Base-by-base conservation (phyloP, 2,329 filamentous ascomycete species). In the Ceratocystis cubensis region DNA sequence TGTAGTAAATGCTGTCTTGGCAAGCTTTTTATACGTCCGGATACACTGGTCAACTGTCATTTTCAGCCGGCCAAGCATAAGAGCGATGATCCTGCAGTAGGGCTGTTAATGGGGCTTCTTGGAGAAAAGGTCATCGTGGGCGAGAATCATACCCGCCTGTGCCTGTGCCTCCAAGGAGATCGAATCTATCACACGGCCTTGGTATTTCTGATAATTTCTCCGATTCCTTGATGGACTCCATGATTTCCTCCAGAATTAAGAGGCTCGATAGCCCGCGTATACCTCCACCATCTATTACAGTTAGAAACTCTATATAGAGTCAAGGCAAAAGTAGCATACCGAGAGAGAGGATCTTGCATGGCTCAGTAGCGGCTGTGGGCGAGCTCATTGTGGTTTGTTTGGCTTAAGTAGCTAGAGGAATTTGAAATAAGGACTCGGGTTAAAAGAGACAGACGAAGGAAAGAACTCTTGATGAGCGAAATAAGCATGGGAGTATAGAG, bases 111-210 rank as follows among this genome's bases (percentile, higher is more conserved):
- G 25, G 4, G 7, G 25, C 2, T n/a, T 53, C 17, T 28, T 3
- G 28, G 5, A 28, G 28, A 28, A 28, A 28, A 28, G 28, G 8
- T 50, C 7, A 50, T 50, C 75, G 2, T 20, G 25, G 64, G 4
- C 20, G 46, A 25, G 17, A 22, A 22, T 3, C 33, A 37, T 37
- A 37, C 71, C 72, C 71, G 50, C 73, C 71, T 1, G 72, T 73
- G 64, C 72, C 72, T 22, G 72, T 74, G 22, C 72, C 73, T 50
- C 72, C 73, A 57, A 74, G 72, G 13, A 74, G 65, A 22, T 74
- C 70, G 64, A 73, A 74, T 33, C 69, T 65, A 25, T 74, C 71
- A 59, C 71, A 71, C 28, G 72, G 73, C 48, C 48, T 69, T 3
- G 71, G 72, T 3, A 70, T 28, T 25, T 70, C 46, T 17, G 65